These are phyloP conservation scores for Hypoxylon sp. DNA, from an alignment of 2,329 filamentous ascomycete genomes.

Conservation along the genomic window DNA sequence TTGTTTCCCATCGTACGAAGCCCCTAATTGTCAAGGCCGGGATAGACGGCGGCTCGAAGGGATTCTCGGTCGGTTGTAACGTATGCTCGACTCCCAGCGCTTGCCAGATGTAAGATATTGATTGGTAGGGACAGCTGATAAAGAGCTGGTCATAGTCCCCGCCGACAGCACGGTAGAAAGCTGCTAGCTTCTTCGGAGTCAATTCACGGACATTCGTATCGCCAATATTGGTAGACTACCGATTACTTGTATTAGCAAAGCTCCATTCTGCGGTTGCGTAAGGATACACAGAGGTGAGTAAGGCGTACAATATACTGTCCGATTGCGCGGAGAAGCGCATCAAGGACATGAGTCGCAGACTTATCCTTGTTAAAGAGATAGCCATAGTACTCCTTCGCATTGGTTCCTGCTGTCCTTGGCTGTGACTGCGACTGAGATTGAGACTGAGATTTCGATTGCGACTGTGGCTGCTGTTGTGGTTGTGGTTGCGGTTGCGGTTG, in stretches of 20 bases:
- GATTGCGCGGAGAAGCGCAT: conserved; percentile 77
- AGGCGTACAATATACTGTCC: conserved; percentile 77
- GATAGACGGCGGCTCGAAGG: conserved; percentile 81
- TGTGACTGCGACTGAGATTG: conserved; percentile 39
- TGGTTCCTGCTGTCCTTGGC: conserved; percentile 39
- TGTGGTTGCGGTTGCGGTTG: conserved; percentile 33
- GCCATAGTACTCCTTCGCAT: conserved; percentile 68
- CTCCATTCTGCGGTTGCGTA: not conserved
- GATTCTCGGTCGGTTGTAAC: conserved; percentile 80
- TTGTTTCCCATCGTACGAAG: conserved; percentile 93
- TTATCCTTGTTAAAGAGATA: conserved; percentile 79
- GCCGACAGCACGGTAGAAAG: conserved; percentile 81
- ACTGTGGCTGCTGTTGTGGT: conserved; percentile 23
- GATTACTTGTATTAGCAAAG: conserved; percentile 43
- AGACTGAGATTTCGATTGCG: conserved; percentile 15
- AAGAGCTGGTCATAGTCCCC: conserved; percentile 87
- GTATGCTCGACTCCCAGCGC: conserved; percentile 91
- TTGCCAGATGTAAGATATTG: conserved; percentile 93
- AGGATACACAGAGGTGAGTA: conserved; percentile 13
- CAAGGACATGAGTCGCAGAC: conserved; percentile 75
- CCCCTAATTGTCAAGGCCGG: conserved; percentile 87
- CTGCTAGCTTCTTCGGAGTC: conserved; percentile 79
- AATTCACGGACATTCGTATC: conserved; percentile 68
- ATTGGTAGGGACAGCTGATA: conserved; percentile 77
- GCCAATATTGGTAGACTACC: conserved; percentile 70